Evolutionary conservation across 106 monocot species (phyloP), one percentile per base, ranked within the genome.

Genomic region (Chionographis japonica): DNA sequence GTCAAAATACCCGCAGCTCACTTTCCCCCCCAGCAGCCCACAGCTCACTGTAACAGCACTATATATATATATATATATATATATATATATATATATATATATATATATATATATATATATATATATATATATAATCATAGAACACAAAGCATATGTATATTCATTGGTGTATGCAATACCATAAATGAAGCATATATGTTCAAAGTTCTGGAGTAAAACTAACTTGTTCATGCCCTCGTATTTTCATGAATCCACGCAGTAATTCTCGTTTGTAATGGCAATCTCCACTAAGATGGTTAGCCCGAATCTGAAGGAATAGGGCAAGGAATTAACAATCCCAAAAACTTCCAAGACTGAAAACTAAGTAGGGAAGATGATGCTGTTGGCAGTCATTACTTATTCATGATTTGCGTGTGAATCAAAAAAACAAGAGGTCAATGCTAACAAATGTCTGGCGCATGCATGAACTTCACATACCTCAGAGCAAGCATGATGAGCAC

Each of bases 401-500:
- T 27, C 46, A 46, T 46, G 2, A 6, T 46, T 10, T 46, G 8
- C 46, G 2, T 6, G 46, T 46, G 0, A 46, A 46, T 10, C 46
- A 46, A 46, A 46, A 46, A 5, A 46, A 0, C 40, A 4, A 17
- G 36, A 19, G 37, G 4, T n/a, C 4, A 67, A 15, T 15, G 20
- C 13, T 40, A 52, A 42, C 40, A 63, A 19, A 54, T 52, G 27
- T 38, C 7, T 35, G 17, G 35, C 27, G 53, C 3, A 73, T 16
- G 52, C 40, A 68, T 12, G 16, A 65, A 16, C 40, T 55, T 8
- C 27, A 10, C 40, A 62, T 83, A 97, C 95, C 95, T 97, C 95
- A 50, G 89, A 86, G 67, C 95, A 97, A 65, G 95, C 95, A 85
- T 97, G 95, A 83, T 97, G 95, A 76, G 92, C 92, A 83, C 95